These are phyloP conservation scores for Talaromyces funiculosus DNA, from an alignment of 2,329 filamentous ascomycete genomes.

Conservation along the genomic window DNA sequence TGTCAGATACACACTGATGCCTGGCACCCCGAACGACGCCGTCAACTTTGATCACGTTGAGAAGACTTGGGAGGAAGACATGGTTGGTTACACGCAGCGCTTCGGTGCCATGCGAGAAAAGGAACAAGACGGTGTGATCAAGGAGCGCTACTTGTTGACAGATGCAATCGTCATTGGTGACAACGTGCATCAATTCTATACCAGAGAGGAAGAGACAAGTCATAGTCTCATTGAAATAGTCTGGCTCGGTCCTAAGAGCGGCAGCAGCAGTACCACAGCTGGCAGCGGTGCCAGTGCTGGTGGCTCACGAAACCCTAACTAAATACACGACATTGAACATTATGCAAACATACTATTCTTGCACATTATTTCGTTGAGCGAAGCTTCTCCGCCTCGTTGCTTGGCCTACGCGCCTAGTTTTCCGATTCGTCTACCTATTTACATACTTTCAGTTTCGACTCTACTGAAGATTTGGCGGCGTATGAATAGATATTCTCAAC, in stretches of 20 bases:
- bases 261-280: constrained; percentile 19
- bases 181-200: constrained; percentile 41
- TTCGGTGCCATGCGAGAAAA: constrained; percentile 37
- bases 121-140: constrained; percentile 35
- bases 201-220: constrained; percentile 34
- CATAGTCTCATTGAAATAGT: constrained; percentile 42
- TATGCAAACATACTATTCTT: constrained; percentile 12
- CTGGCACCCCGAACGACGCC: constrained; percentile 32
- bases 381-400: constrained; percentile 1
- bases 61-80: constrained; percentile 41
- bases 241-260: constrained; percentile 38
- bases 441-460: constrained; percentile 1
- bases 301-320: constrained; percentile 20
- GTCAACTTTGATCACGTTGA: constrained; percentile 40
- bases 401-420: not conserved
- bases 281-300: constrained; percentile 31
- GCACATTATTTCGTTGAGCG: constrained; percentile 15
- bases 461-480: not conserved
- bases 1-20: constrained; percentile 37
- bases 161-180: constrained; percentile 37
- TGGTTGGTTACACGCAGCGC: constrained; percentile 35
- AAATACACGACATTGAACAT: constrained; percentile 12
- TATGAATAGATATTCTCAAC: constrained; percentile 12
- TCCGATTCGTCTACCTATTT: not conserved
- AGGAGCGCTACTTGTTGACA: constrained; percentile 38